phyloP scores from a whole-genome alignment of 1,139 yeast species.

The Casaregolazyma lundiana region DNA sequence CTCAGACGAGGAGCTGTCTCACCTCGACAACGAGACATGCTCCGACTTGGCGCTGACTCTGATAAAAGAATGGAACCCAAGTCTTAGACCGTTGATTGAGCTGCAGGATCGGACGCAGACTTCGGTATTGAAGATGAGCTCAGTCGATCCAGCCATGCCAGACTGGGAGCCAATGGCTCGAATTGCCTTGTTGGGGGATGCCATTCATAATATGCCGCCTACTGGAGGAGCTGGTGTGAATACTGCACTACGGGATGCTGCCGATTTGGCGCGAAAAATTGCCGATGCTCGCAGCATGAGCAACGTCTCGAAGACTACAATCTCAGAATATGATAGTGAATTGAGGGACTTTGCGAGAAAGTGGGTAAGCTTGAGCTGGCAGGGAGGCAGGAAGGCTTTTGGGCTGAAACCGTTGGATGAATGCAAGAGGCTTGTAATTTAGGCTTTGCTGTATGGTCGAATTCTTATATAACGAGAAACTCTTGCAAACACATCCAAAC shows the following conservation, averaged over 20 bases:
- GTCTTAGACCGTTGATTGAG: neutral
- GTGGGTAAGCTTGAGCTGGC: neutral
- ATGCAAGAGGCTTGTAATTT: conserved; percentile 1
- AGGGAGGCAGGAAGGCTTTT: conserved; percentile 1
- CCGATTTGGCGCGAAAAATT: neutral
- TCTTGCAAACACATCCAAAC: too few relatives aligned
- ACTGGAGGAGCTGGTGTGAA: conserved; percentile 4
- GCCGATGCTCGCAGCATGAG: neutral
- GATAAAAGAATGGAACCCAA: conserved; percentile 3
- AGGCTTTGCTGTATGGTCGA: too few relatives aligned
- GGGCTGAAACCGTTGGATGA: neutral
- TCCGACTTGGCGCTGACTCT: conserved; percentile 1
- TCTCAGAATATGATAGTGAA: neutral
- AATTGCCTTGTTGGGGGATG: conserved; percentile 5
- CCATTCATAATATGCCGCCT: conserved; percentile 7
- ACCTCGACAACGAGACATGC: neutral
- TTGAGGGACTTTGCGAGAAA: neutral
- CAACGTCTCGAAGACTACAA: neutral
- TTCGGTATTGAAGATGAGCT: conserved; percentile 1
- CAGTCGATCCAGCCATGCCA: conserved; percentile 7
- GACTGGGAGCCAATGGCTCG: conserved; percentile 9
- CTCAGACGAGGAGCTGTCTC: neutral
- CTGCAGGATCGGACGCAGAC: conserved; percentile 6
- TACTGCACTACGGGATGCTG: conserved; percentile 1
- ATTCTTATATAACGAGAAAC: too few relatives aligned